Conservation (phyloP, 2,329 filamentous ascomycete species). For the Hymenoscyphus occultus region DNA sequence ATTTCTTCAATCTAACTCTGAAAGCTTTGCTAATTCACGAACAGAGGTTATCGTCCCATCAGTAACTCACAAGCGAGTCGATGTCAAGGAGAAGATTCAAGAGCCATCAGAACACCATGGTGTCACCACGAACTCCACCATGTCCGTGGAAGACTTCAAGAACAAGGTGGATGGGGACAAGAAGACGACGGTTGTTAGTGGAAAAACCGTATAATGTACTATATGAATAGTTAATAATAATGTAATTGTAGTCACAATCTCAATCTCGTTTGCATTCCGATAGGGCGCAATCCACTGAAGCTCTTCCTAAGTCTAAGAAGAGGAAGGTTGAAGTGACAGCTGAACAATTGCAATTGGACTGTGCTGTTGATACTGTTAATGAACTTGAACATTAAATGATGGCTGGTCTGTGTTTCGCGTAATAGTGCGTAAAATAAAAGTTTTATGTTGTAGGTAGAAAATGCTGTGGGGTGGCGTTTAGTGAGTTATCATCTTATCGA, state of each 20-base stretch:
- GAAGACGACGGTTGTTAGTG: neutral
- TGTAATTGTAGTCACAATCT: neutral
- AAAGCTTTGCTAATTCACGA: neutral
- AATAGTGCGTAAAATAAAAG: too few species aligned
- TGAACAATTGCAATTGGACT: too few species aligned
- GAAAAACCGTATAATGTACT: neutral
- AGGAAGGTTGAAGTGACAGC: too few species aligned
- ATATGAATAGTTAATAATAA: neutral
- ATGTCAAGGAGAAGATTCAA: slow-evolving; percentile 42
- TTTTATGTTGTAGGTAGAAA: too few species aligned
- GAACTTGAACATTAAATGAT: too few species aligned
- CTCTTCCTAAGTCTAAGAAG: too few species aligned
- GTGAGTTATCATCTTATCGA: too few species aligned
- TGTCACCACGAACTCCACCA: slow-evolving; percentile 58
- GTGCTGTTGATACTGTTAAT: too few species aligned
- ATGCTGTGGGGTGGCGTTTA: too few species aligned
- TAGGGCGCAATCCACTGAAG: too few species aligned
- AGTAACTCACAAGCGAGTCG: slow-evolving; percentile 66
- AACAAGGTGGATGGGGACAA: slow-evolving; percentile 24
- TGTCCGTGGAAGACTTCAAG: slow-evolving; percentile 61
- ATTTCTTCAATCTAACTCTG: neutral
- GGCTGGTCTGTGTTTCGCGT: too few species aligned
- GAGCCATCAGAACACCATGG: slow-evolving; percentile 61
- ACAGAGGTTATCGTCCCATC: slow-evolving; percentile 46
- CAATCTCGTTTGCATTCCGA: too few species aligned